Conservation (phyloP, 805 yeast species). For the Wickerhamiella sergipiensis region DNA sequence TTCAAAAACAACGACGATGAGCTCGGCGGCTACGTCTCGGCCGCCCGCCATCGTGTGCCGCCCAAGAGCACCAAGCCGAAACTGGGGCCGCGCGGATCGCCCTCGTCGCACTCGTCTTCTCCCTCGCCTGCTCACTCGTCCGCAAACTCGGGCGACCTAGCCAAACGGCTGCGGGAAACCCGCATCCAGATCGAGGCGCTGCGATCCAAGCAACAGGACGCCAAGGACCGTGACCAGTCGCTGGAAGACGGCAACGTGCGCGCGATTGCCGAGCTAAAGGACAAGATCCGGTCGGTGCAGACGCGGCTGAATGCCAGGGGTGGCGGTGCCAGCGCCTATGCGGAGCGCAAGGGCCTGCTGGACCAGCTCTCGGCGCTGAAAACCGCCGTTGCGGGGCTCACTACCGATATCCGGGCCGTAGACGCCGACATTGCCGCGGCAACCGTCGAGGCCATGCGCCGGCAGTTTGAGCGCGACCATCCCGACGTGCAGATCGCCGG, state of each 20-base stretch:
- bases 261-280: slow-evolving; percentile 53
- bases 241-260: slow-evolving; percentile 30
- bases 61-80: neutral
- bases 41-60: slow-evolving; percentile 42
- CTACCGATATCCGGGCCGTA: slow-evolving; percentile 45
- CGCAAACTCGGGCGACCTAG: slow-evolving; percentile 37
- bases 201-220: slow-evolving; percentile 27
- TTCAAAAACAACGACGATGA: slow-evolving; percentile 64
- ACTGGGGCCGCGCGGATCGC: neutral
- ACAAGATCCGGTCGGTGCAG: slow-evolving; percentile 38
- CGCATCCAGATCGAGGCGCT: slow-evolving; percentile 55
- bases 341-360: slow-evolving; percentile 31
- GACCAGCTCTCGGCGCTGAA: slow-evolving; percentile 48
- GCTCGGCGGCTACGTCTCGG: slow-evolving; percentile 45
- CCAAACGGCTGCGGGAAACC: slow-evolving; percentile 58
- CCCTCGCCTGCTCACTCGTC: too few species aligned
- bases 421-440: slow-evolving; percentile 57
- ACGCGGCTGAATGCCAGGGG: slow-evolving; percentile 19
- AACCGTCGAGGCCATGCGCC: slow-evolving; percentile 50
- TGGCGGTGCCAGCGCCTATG: slow-evolving; percentile 14
- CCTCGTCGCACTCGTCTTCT: too few species aligned
- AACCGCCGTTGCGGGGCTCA: slow-evolving; percentile 58
- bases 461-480: slow-evolving; percentile 41
- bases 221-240: slow-evolving; percentile 36
- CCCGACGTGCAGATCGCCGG: slow-evolving; percentile 66